phyloP scores from a whole-genome alignment of 106 monocot species.

The Triglochin maritima region DNA sequence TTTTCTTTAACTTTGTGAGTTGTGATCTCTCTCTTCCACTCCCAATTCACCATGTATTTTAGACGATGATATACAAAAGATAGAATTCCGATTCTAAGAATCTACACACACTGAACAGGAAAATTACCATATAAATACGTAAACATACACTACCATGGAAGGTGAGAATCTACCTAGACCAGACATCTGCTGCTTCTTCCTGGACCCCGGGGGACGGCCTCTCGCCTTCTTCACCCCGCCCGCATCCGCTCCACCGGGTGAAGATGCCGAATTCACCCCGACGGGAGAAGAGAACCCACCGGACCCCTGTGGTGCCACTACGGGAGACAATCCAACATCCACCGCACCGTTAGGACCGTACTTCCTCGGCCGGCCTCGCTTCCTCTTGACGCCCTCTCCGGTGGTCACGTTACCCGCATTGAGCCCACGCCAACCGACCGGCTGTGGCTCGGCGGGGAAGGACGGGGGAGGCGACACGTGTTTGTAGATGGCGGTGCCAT shows the following conservation, averaged over 20 bases:
- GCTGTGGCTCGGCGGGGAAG: not conserved
- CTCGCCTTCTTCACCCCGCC: slow-evolving; percentile 10
- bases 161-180: slow-evolving; percentile 4
- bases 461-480: slow-evolving; percentile 31
- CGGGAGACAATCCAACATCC: slow-evolving; percentile 5
- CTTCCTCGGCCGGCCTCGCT: slow-evolving; percentile 28
- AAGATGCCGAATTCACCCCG: not conserved
- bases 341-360: slow-evolving; percentile 25
- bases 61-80: too few species aligned
- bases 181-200: slow-evolving; percentile 16
- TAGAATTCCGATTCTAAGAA: too few species aligned
- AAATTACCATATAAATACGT: not conserved
- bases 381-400: slow-evolving; percentile 28
- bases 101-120: too few species aligned
- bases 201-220: slow-evolving; percentile 14
- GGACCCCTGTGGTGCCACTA: not conserved
- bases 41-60: too few species aligned
- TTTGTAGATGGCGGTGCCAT: slow-evolving; percentile 78
- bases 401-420: slow-evolving; percentile 17
- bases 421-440: slow-evolving; percentile 19
- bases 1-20: too few species aligned
- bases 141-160: not conserved
- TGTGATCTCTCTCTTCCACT: too few species aligned
- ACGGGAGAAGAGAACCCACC: not conserved
- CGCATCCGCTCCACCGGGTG: not conserved